Conservation (phyloP, 202 grass and related monocot genomes). For the Schoenoplectus tabernaemontani region DNA sequence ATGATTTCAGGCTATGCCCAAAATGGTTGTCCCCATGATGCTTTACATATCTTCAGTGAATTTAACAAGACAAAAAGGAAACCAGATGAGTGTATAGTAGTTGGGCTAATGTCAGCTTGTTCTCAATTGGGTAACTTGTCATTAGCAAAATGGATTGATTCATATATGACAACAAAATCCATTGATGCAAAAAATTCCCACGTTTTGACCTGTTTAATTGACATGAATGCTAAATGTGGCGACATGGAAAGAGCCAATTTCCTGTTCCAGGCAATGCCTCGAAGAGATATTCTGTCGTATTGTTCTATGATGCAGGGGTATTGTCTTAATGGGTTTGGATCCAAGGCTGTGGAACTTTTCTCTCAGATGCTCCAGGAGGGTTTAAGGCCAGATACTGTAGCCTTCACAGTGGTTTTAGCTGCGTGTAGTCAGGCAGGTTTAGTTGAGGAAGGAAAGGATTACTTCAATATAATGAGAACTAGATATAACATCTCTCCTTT, state of each 20-base stretch:
- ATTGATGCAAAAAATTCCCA: constrained; percentile 46
- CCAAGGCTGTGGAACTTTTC: constrained; percentile 78
- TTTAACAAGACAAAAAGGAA: constrained; percentile 40
- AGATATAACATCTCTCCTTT: constrained; percentile 50
- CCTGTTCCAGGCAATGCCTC: constrained; percentile 66
- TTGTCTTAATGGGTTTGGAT: constrained; percentile 69
- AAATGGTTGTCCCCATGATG: constrained; percentile 54
- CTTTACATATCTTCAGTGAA: constrained; percentile 56
- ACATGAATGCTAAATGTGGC: constrained; percentile 95
- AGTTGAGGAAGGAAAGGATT: constrained; percentile 72
- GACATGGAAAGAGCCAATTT: constrained; percentile 66
- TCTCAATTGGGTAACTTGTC: constrained; percentile 56
- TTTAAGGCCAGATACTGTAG: constrained; percentile 47
- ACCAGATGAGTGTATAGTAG: constrained; percentile 60
- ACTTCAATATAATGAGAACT: constrained; percentile 64
- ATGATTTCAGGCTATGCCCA: constrained; percentile 84
- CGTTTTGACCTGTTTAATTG: constrained; percentile 60
- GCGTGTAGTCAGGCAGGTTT: constrained; percentile 76
- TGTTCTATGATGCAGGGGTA: constrained; percentile 94
- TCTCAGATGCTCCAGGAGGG: constrained; percentile 61
- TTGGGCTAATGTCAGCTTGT: constrained; percentile 73
- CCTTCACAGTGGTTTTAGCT: constrained; percentile 75
- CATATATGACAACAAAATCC: constrained; percentile 33
- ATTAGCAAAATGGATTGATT: constrained; percentile 57
- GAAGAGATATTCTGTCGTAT: constrained; percentile 62